These are phyloP conservation scores for Leishmania tropica DNA, from an alignment of 208 protist genomes.

Conservation along the genomic window DNA sequence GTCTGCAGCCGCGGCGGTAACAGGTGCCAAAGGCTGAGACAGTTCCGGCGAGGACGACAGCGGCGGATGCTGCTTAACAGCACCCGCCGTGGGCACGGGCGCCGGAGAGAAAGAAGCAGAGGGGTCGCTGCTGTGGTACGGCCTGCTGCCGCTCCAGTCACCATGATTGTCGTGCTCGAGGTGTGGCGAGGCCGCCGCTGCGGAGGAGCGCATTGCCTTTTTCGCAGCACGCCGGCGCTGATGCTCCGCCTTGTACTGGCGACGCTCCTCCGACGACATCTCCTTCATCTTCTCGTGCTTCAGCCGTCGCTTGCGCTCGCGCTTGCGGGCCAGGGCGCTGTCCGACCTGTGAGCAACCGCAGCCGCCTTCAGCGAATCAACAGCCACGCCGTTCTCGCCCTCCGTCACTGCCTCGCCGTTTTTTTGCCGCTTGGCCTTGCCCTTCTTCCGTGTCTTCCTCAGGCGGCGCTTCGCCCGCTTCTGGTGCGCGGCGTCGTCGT, in stretches of 20 bases:
- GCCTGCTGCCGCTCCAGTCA: not conserved
- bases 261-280: conserved; percentile 29
- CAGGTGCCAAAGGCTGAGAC: not conserved
- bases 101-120: not conserved
- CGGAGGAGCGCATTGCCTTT: conserved; percentile 12
- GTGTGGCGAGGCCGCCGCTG: not conserved
- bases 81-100: not conserved
- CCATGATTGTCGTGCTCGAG: not conserved
- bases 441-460: conserved; percentile 24
- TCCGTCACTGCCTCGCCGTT: not conserved
- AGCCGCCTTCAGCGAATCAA: not conserved
- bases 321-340: conserved; percentile 29
- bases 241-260: conserved; percentile 25
- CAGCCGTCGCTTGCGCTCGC: conserved; percentile 31
- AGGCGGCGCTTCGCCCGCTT: conserved; percentile 35
- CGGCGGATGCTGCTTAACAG: not conserved
- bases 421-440: conserved; percentile 7
- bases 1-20: not conserved
- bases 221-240: conserved; percentile 31
- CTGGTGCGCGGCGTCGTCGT: conserved; percentile 30
- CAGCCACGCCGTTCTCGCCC: not conserved
- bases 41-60: not conserved
- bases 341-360: conserved; percentile 12
- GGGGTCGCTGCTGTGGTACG: not conserved
- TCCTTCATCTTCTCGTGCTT: conserved; percentile 27